phyloP scores from a whole-genome alignment of 495 filamentous ascomycete genomes.

The Neurospora sublineolata region DNA sequence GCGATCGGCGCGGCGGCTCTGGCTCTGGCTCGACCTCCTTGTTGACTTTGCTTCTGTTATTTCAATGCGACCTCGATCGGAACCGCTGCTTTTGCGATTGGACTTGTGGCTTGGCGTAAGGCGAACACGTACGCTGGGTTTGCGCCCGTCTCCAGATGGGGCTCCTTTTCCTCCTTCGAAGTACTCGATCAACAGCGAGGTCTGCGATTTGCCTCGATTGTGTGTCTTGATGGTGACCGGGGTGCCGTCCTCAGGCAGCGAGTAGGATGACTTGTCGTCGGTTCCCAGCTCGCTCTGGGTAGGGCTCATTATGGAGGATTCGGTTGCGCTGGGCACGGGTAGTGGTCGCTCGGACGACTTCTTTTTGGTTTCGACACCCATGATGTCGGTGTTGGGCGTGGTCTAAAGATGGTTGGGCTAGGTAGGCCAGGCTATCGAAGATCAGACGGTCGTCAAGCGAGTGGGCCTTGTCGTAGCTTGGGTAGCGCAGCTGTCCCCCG shows the following conservation, averaged over 20 bases:
- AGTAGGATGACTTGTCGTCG: slow-evolving; percentile 60
- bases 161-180: slow-evolving; percentile 75
- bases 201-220: slow-evolving; percentile 64
- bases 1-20: slow-evolving; percentile 51
- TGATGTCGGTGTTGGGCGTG: slow-evolving; percentile 29
- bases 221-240: slow-evolving; percentile 78
- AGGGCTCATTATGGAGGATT: slow-evolving; percentile 42
- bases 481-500: slow-evolving; percentile 11
- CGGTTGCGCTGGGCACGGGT: slow-evolving; percentile 70
- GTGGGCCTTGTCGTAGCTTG: slow-evolving; percentile 9
- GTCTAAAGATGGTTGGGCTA: not conserved
- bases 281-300: slow-evolving; percentile 54
- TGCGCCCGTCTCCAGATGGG: slow-evolving; percentile 38
- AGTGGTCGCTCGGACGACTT: slow-evolving; percentile 44
- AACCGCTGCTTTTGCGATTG: slow-evolving; percentile 38
- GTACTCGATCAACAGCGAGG: slow-evolving; percentile 93
- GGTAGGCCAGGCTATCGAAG: not conserved
- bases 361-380: slow-evolving; percentile 56
- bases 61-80: slow-evolving; percentile 47
- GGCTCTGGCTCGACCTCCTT: slow-evolving; percentile 44
- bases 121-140: slow-evolving; percentile 90
- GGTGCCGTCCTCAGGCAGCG: slow-evolving; percentile 89
- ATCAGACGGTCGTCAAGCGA: not conserved
- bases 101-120: slow-evolving; percentile 62
- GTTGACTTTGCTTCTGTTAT: slow-evolving; percentile 60